Evolutionary conservation across 1,139 yeast genomes (phyloP), one percentile per base, ranked within the genome.

Genomic region (Spencermartinsiella ligniputridi): DNA sequence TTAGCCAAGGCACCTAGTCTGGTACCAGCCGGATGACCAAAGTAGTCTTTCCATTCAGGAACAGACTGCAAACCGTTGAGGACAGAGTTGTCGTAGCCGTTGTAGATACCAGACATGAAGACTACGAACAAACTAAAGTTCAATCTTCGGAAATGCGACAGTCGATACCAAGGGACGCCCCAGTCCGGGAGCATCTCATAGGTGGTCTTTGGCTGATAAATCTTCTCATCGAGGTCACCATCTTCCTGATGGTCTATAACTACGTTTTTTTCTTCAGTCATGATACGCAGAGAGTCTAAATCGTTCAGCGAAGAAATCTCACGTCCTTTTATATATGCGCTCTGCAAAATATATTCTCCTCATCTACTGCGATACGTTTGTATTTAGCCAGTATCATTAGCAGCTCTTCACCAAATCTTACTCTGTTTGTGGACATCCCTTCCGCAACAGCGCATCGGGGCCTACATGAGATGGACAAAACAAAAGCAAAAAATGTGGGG

Each of bases 81-180:
- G 64, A 76, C 61, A 3, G 76, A 69, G 38, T 78, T 77, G 59
- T 76, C 81, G 50, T 68, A 76, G 24, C 81, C 81, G 37, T 67
- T 69, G 51, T 69, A 71, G 5, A 45, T 16, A 19, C 35, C 24
- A 16, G 40, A 19, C 37, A 40, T 4, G 11, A 43, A 20, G 15
- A 30, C 37, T 2, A 36, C 37, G 11, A 35, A 19, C 34, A 43
- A 8, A 21, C 19, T n/a, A 13, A 35, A 22, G 29, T 43, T 39
- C 1, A 43, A 43, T 29, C 50, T 47, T 3, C 63, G 46, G 39
- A 75, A 58, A 47, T 72, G 71, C 5, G 67, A 58, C 21, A 66
- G 64, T 16, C 49, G 50, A 47, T 45, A 56, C 72, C 72, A 68
- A 3, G 62, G 54, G 44, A 54, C 58, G 27, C 59, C 66, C 42